Conservation (phyloP, 306 rosid genomes). For the Betula pendula region DNA sequence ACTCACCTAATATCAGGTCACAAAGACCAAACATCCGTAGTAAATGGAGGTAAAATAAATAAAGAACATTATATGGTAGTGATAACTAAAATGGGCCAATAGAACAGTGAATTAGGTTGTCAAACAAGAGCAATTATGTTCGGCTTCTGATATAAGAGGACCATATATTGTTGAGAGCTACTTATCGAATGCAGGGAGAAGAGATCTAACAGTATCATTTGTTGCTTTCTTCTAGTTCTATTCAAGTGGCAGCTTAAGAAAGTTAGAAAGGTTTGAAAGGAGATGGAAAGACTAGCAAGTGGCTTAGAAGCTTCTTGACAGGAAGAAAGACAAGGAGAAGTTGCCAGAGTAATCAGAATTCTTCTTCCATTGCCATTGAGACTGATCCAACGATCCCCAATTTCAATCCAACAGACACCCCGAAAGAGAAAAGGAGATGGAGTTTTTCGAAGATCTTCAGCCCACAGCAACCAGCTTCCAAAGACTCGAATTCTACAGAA, state of each 20-base stretch:
- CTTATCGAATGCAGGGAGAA: constrained; percentile 27
- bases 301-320: constrained; percentile 68
- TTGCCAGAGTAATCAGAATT: constrained; percentile 30
- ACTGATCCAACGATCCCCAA: constrained; percentile 53
- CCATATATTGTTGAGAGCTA: constrained; percentile 35
- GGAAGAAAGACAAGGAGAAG: constrained; percentile 63
- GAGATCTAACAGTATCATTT: constrained; percentile 40
- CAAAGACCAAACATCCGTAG: constrained; percentile 20
- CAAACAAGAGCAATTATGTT: constrained; percentile 23
- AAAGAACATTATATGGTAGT: neutral
- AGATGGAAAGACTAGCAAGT: constrained; percentile 80
- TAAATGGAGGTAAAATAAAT: constrained; percentile 22
- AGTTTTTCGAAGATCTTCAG: constrained; percentile 86
- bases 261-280: constrained; percentile 35
- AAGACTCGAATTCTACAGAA: constrained; percentile 44
- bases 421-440: constrained; percentile 87
- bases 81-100: constrained; percentile 20
- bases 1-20: constrained; percentile 28
- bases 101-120: constrained; percentile 46
- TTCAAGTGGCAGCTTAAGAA: no score
- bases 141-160: constrained; percentile 29
- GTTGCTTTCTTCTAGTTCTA: constrained; percentile 38
- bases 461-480: constrained; percentile 48
- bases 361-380: constrained; percentile 41
- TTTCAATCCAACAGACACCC: constrained; percentile 38